Conservation (phyloP, 192 early-diverging fungal genomes). For the Umbelopsis sp. region DNA sequence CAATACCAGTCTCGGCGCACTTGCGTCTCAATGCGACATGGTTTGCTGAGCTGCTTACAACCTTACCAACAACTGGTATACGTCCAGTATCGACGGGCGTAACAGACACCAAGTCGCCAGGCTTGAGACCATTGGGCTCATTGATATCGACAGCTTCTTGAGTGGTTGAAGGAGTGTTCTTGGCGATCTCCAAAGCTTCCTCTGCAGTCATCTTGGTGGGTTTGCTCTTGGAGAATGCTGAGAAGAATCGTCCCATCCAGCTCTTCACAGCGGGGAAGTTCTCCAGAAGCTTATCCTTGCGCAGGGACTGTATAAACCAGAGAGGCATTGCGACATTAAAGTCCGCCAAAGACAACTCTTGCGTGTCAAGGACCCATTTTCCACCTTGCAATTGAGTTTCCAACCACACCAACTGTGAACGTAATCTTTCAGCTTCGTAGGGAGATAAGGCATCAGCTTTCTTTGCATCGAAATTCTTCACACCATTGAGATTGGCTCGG, state of each 20-base stretch:
- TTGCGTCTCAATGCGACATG: conserved; percentile 9
- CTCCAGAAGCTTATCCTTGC: conserved; percentile 4
- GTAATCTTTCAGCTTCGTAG: not conserved
- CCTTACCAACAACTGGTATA: conserved; percentile 12
- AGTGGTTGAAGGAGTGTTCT: not conserved
- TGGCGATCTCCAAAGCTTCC: conserved; percentile 29
- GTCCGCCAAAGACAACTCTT: conserved; percentile 15
- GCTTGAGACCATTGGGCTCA: conserved; percentile 10
- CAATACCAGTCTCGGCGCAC: not conserved
- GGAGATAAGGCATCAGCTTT: not conserved
- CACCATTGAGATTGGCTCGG: conserved; percentile 8
- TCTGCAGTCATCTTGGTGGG: conserved; percentile 5
- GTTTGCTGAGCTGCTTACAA: conserved; percentile 14
- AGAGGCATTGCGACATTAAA: conserved; percentile 24
- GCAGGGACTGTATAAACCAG: not conserved
- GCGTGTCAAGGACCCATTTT: conserved; percentile 29
- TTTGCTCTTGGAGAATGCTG: not conserved
- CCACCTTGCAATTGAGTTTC: not conserved
- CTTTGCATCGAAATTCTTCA: conserved; percentile 5
- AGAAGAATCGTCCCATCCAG: conserved; percentile 12
- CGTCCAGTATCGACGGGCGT: conserved; percentile 27
- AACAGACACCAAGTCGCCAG: conserved; percentile 25
- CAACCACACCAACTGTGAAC: conserved; percentile 15
- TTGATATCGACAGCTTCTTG: not conserved
- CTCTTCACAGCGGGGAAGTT: conserved; percentile 8